A percentile compares a stretch with the other conserved stretches of the same genome.
These are phyloP conservation scores for Neltuma alba DNA, from an alignment of 306 rosid genomes.

Conservation along the genomic window DNA sequence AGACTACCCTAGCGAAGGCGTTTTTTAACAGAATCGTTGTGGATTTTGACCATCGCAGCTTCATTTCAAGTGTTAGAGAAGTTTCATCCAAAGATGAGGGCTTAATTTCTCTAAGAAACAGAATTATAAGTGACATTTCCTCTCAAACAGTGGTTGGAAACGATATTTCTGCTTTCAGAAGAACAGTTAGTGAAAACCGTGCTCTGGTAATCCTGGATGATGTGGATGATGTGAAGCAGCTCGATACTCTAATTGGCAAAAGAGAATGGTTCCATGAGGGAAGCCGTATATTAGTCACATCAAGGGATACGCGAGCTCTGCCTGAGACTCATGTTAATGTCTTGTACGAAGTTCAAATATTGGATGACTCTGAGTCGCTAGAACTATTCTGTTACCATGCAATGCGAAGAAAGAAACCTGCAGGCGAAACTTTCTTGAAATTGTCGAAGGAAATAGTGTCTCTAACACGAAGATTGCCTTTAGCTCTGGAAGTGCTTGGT, in stretches of 20 bases:
- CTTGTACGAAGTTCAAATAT: slow-evolving; percentile 48
- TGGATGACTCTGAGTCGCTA: slow-evolving; percentile 34
- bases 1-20: slow-evolving; percentile 63
- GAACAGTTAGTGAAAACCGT: slow-evolving; percentile 29
- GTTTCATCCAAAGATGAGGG: slow-evolving; percentile 29
- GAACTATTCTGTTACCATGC: slow-evolving; percentile 58
- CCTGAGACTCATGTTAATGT: slow-evolving; percentile 14
- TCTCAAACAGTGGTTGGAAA: no score
- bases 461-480: slow-evolving; percentile 55
- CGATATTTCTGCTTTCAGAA: slow-evolving; percentile 33
- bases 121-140: slow-evolving; percentile 31
- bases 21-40: slow-evolving; percentile 46
- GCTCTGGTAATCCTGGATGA: slow-evolving; percentile 65
- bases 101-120: slow-evolving; percentile 43
- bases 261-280: slow-evolving; percentile 52
- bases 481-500: slow-evolving; percentile 68
- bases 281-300: slow-evolving; percentile 55
- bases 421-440: background rate
- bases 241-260: slow-evolving; percentile 33
- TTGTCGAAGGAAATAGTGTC: slow-evolving; percentile 47
- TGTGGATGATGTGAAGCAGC: slow-evolving; percentile 42
- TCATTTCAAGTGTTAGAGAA: slow-evolving; percentile 53
- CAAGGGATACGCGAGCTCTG: slow-evolving; percentile 48
- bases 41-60: slow-evolving; percentile 40
- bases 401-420: slow-evolving; percentile 43